phyloP scores from a whole-genome alignment of 78 protist species.

The Neovahlkampfia damariscottae region DNA sequence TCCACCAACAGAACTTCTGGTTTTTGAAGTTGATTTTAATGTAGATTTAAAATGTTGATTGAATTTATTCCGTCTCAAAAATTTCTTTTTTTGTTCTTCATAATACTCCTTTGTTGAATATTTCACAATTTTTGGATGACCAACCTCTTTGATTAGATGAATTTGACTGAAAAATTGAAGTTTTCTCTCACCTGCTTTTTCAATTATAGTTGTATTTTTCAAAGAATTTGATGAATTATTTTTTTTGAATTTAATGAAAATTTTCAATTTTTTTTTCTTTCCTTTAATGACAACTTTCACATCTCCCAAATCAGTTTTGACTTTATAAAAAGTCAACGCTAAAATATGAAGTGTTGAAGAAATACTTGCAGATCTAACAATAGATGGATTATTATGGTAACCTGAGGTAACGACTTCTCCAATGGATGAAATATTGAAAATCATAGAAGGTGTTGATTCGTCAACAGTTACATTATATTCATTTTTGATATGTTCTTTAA shows the following conservation, averaged over 20 bases:
- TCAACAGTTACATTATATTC: neutral
- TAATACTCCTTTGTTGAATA: neutral
- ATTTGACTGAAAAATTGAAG: neutral
- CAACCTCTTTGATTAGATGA: neutral
- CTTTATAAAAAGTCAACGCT: constrained; percentile 42
- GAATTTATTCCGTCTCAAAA: neutral
- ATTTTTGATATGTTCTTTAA: neutral
- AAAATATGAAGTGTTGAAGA: constrained; percentile 50
- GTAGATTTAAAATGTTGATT: neutral
- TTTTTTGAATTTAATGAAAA: too few species aligned
- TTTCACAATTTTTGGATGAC: neutral
- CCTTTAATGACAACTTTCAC: too few species aligned
- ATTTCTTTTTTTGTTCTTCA: neutral
- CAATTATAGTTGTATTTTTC: too few species aligned
- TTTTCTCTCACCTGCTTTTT: too few species aligned
- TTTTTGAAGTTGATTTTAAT: neutral
- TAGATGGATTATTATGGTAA: constrained; percentile 28
- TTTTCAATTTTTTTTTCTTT: too few species aligned
- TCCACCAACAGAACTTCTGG: neutral
- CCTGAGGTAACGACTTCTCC: constrained; percentile 16
- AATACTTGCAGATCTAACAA: constrained; percentile 49
- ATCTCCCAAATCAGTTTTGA: too few species aligned
- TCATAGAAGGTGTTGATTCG: neutral
- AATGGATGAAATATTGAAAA: neutral
- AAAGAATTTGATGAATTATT: too few species aligned